Conservation (phyloP, 441 rosid genomes). For the Arabidopsis lyrata region DNA sequence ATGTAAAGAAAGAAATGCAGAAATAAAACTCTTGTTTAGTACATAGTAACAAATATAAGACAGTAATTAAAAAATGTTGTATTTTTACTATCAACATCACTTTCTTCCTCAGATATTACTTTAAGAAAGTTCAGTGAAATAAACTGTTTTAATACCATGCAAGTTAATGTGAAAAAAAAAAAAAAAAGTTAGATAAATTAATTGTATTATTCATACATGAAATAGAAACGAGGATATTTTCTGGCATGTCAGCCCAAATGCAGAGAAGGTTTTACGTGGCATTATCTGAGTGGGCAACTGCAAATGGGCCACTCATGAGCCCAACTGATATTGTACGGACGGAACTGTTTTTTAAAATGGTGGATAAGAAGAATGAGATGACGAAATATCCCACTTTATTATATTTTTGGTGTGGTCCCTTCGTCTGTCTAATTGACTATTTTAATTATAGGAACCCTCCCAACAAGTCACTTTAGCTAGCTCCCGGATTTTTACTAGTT, state of each 20-base stretch:
- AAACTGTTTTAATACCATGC: too few species aligned
- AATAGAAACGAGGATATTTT: conserved; percentile 12
- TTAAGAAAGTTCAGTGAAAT: not conserved
- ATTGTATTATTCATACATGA: not conserved
- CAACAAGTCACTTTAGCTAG: not conserved
- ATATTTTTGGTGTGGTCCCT: conserved; percentile 46
- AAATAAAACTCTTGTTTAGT: not conserved
- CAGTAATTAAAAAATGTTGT: too few species aligned
- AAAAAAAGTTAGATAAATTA: conserved; percentile 2
- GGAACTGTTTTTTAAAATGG: not conserved
- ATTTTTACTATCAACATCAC: not conserved
- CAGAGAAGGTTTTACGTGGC: conserved; percentile 27
- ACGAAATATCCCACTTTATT: conserved; percentile 30
- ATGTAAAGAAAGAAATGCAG: not conserved
- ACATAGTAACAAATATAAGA: too few species aligned
- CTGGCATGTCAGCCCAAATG: conserved; percentile 34
- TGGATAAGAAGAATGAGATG: conserved; percentile 37
- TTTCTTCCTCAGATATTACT: not conserved
- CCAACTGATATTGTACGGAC: conserved; percentile 38
- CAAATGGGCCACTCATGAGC: conserved; percentile 35
- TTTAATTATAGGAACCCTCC: not conserved
- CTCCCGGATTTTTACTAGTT: not conserved
- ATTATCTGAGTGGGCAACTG: not conserved
- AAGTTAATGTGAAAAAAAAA: too few species aligned
- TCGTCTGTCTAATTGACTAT: not conserved